Conservation (phyloP, 257 asterid species). For the Salvia hispanica region DNA sequence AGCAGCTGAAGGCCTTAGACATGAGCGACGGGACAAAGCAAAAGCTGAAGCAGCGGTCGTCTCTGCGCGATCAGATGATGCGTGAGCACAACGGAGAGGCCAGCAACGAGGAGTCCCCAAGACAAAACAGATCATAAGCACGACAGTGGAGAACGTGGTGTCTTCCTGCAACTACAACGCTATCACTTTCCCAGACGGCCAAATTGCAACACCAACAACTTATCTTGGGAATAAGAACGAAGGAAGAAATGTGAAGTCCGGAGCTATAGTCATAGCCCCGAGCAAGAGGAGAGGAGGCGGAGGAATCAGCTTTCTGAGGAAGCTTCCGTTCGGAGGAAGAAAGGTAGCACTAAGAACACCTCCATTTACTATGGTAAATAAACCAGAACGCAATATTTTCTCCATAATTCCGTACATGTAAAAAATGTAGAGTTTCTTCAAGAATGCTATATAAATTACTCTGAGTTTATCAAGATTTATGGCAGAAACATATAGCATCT, state of each 20-base stretch:
- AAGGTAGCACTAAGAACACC: conserved; percentile 43
- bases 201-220: conserved; percentile 27
- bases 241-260: neutral
- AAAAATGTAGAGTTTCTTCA: neutral
- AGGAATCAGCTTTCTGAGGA: conserved; percentile 60
- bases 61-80: conserved; percentile 76
- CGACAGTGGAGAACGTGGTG: conserved; percentile 8
- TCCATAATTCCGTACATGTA: conserved; percentile 4
- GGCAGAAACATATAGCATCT: too few relatives aligned
- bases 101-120: conserved; percentile 36
- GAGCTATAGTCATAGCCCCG: conserved; percentile 60
- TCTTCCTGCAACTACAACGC: neutral
- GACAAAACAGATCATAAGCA: conserved; percentile 38
- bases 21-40: conserved; percentile 36
- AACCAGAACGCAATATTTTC: conserved; percentile 8
- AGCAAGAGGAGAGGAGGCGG: conserved; percentile 51
- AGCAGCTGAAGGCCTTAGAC: conserved; percentile 64
- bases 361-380: conserved; percentile 46
- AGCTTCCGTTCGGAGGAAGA: conserved; percentile 65
- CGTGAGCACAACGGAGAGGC: conserved; percentile 48
- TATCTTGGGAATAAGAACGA: neutral
- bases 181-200: conserved; percentile 26
- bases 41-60: conserved; percentile 49
- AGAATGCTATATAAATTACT: too few relatives aligned
- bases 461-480: too few relatives aligned